phyloP scores from a whole-genome alignment of 208 protist species.

The Leishmania turanica region DNA sequence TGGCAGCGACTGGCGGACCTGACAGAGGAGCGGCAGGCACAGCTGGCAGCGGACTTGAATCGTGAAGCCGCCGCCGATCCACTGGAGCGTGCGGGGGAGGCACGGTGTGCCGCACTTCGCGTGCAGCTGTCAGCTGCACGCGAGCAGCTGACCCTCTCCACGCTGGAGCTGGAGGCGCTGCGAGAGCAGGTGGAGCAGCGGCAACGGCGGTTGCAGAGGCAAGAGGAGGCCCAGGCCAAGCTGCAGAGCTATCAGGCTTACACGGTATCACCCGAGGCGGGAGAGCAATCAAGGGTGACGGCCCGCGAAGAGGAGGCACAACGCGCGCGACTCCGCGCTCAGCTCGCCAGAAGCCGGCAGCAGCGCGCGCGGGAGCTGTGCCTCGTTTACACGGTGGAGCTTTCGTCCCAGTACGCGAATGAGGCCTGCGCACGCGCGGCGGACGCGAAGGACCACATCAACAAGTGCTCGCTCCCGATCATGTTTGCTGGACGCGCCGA shows the following conservation, averaged over 20 bases:
- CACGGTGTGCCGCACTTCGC: constrained; percentile 38
- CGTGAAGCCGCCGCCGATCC: constrained; percentile 4
- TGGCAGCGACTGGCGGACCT: constrained; percentile 39
- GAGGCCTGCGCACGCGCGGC: constrained; percentile 12
- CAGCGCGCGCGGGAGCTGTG: constrained; percentile 30
- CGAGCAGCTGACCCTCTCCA: constrained; percentile 35
- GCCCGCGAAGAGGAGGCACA: constrained; percentile 33
- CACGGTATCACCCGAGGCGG: constrained; percentile 1
- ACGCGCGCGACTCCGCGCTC: constrained; percentile 35
- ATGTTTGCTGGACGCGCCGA: constrained; percentile 18
- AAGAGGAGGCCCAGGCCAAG: constrained; percentile 35
- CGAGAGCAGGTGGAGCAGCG: constrained; percentile 32
- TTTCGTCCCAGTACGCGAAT: constrained; percentile 31
- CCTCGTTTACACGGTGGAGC: constrained; percentile 38
- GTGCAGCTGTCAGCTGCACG: constrained; percentile 35
- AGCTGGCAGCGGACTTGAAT: constrained; percentile 32
- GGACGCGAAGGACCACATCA: constrained; percentile 41
- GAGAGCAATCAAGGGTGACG: neutral
- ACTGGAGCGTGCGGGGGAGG: constrained; percentile 11
- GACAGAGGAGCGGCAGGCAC: constrained; percentile 26
- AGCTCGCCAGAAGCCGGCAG: constrained; percentile 33
- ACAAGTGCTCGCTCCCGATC: constrained; percentile 27
- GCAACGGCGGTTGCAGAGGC: constrained; percentile 21
- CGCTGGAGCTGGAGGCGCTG: constrained; percentile 39
- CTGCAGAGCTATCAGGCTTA: constrained; percentile 9